Base-by-base conservation (phyloP, 2,329 filamentous ascomycete species). In the Ophiostoma populinum region DNA sequence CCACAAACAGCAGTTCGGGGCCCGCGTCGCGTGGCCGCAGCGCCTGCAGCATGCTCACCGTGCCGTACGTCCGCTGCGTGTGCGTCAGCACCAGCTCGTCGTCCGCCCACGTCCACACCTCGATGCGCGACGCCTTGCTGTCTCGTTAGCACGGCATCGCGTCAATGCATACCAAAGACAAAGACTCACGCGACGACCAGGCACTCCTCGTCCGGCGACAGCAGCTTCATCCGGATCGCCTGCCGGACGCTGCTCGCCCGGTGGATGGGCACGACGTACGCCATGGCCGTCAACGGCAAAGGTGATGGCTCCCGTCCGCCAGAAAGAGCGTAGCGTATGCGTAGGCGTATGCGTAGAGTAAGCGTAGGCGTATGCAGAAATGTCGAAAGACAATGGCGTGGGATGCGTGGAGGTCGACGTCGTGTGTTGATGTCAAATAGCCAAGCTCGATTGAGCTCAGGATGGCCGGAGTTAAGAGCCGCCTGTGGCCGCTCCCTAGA, bases 211-310 rank as follows among this genome's bases (percentile, higher is more conserved):
- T 80, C 71, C 5, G 71, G 59, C 28, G 70, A 67, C 34, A 92
- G 62, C 47, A 95, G 76, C 47, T 73, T 75, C 41, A 87, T 67
- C 51, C 78, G 81, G 45, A 95, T 55, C 11, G 86, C 87, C 67
- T 93, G 80, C 37, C 86, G 75, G 43, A 94, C 75, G 60, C 83
- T 92, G 54, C 82, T 94, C 17, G 90, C 80, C 47, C 76, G 70
- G 55, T 98, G 90, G 38, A 98, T 90, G 25, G 90, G 86, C 42
- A 83, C 85, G 49, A 98, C 64, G 55, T 95, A 98, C 35, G 90
- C 80, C 90, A 98, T 98, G 45, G 22, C 15, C 11, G 12, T 7
- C 6, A 10, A 13, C 7, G 10, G 30, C 9, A 15, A 19, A 19
- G 22, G 5, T 6, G 11, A 9, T 18, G 4, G 18, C 15, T 18